Conservation (phyloP, 2,329 filamentous ascomycete genomes). For the Penicillium aurantiogriseum region DNA sequence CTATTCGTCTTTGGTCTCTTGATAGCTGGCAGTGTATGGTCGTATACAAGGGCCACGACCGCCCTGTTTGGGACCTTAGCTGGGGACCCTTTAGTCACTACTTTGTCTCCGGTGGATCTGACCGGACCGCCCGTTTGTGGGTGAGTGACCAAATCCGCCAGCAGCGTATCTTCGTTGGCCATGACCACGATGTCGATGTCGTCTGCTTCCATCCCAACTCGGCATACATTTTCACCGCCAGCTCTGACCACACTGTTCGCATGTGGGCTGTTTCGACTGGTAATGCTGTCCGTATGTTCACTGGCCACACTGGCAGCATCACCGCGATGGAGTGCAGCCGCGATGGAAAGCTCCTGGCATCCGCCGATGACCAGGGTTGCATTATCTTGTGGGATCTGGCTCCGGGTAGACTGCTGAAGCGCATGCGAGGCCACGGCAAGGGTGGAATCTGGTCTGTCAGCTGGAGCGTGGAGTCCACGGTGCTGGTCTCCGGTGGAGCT, state of each 20-base stretch:
- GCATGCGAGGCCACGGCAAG: conserved; percentile 89
- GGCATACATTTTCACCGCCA: conserved; percentile 88
- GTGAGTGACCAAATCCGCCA: conserved; percentile 89
- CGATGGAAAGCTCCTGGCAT: conserved; percentile 86
- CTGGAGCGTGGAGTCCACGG: conserved; percentile 88
- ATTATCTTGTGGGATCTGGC: conserved; percentile 94
- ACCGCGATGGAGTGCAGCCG: conserved; percentile 81
- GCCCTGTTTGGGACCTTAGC: conserved; percentile 80
- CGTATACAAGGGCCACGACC: conserved; percentile 89
- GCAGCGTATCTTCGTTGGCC: conserved; percentile 82
- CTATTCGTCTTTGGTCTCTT: conserved; percentile 87
- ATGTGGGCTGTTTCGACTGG: conserved; percentile 97
- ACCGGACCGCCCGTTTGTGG: conserved; percentile 89
- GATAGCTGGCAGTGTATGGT: conserved; percentile 91
- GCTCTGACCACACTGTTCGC: conserved; percentile 86
- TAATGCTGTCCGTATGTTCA: conserved; percentile 84
- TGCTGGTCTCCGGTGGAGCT: conserved; percentile 84
- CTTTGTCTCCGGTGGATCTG: conserved; percentile 82
- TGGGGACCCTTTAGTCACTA: conserved; percentile 97
- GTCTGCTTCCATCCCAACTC: conserved; percentile 95
- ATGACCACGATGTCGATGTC: conserved; percentile 88
- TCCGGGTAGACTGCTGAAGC: conserved; percentile 83
- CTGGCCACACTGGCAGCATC: conserved; percentile 84
- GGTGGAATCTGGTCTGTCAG: conserved; percentile 90
- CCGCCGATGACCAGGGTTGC: conserved; percentile 80